phyloP scores from a whole-genome alignment of 1,139 yeast species.

The Insectozyma bohioensis region DNA sequence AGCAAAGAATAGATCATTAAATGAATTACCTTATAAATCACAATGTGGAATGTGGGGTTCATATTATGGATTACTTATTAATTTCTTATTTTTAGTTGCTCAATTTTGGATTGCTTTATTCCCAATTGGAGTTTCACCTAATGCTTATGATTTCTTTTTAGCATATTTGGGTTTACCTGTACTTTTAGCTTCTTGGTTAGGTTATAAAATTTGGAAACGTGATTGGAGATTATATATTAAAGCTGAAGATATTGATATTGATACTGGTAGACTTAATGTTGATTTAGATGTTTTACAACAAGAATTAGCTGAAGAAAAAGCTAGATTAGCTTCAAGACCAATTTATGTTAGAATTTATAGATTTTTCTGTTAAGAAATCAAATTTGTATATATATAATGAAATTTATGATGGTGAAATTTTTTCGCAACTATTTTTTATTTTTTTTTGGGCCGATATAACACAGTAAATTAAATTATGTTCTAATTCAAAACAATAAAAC shows the following conservation, averaged over 20 bases:
- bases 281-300: conserved; percentile 42
- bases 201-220: conserved; percentile 37
- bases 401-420: no score
- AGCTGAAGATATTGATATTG: conserved; percentile 40
- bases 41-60: conserved; percentile 37
- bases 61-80: conserved; percentile 26
- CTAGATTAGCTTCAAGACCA: conserved; percentile 31
- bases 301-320: conserved; percentile 42
- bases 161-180: conserved; percentile 40
- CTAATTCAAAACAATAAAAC: no score
- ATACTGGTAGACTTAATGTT: conserved; percentile 41
- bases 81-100: conserved; percentile 33
- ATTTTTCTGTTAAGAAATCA: conserved; percentile 38
- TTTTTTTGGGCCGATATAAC: no score
- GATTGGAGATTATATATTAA: conserved; percentile 33
- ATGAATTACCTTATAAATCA: conserved; percentile 31
- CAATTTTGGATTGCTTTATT: conserved; percentile 46
- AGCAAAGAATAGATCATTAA: conserved; percentile 26
- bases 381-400: no score
- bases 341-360: conserved; percentile 26
- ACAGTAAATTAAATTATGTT: no score
- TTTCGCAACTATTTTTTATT: no score
- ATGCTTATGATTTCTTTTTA: conserved; percentile 34
- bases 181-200: conserved; percentile 34
- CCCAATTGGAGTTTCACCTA: conserved; percentile 37